Evolutionary conservation across 805 yeast genomes (phyloP).

Genomic region (Hanseniaspora hatyaiensis): DNA sequence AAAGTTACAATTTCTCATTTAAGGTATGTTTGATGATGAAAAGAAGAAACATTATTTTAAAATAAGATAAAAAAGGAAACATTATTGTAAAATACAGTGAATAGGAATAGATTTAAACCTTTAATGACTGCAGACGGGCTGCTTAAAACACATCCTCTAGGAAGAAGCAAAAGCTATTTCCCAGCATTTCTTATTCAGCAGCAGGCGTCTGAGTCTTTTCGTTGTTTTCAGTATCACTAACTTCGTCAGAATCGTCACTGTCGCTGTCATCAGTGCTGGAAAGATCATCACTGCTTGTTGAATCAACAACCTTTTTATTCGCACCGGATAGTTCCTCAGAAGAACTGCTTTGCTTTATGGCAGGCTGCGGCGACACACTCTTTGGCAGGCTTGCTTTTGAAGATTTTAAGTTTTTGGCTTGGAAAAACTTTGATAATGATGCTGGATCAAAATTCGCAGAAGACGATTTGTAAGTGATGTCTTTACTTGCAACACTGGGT

Average conservation of each 20-base stretch:
- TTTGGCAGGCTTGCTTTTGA: not conserved
- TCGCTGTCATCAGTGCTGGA: slow-evolving; percentile 17
- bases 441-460: slow-evolving; percentile 28
- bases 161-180: too few relatives aligned
- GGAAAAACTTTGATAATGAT: slow-evolving; percentile 30
- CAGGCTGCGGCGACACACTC: not conserved
- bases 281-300: slow-evolving; percentile 15
- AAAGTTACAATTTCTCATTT: not conserved
- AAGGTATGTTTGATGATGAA: slow-evolving; percentile 11
- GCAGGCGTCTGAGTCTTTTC: slow-evolving; percentile 17
- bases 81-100: too few relatives aligned
- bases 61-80: too few relatives aligned
- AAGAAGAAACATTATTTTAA: slow-evolving; percentile 8
- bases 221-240: slow-evolving; percentile 22
- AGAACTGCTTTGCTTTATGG: slow-evolving; percentile 16
- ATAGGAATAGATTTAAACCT: too few relatives aligned
- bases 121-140: too few relatives aligned
- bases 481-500: not conserved
- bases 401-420: slow-evolving; percentile 25
- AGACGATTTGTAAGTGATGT: not conserved
- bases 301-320: slow-evolving; percentile 10
- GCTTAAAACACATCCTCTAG: too few relatives aligned
- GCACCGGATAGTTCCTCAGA: slow-evolving; percentile 4
- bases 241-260: slow-evolving; percentile 19
- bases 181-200: too few relatives aligned